Percentiles rank a stretch among this genome's conserved stretches.
Conservation (phyloP, 148 eudicot genomes). For the Arbutus unedo region DNA sequence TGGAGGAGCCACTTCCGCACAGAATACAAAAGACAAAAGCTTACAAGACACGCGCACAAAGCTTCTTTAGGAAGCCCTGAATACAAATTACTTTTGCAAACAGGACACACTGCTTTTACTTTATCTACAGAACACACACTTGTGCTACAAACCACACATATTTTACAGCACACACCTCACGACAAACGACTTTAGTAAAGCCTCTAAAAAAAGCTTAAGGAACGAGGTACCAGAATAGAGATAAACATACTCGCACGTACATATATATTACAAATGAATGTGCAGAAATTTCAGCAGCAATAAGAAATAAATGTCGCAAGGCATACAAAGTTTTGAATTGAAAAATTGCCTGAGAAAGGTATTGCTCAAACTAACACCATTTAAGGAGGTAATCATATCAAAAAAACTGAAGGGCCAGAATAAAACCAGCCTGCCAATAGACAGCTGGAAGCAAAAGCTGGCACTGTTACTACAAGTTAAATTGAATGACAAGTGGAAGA, state of each 20-base stretch:
- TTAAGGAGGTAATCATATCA: not conserved
- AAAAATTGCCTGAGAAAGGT: not conserved
- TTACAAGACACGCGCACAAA: no score
- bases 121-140: no score
- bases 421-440: not conserved
- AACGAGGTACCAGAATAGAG: not conserved
- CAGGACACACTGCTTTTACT: no score
- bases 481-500: not conserved
- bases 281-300: constrained; percentile 1
- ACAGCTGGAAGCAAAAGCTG: not conserved
- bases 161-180: no score
- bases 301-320: not conserved
- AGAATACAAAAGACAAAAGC: no score
- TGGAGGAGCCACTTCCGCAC: no score
- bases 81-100: no score
- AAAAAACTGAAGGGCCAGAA: not conserved
- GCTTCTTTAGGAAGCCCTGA: no score
- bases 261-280: not conserved
- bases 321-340: not conserved
- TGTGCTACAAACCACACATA: no score
- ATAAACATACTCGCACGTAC: not conserved
- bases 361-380: not conserved
- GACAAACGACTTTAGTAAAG: no score
- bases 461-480: not conserved
- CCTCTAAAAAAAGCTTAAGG: not conserved